These are phyloP conservation scores for Sclerotinia sclerotiorum DNA, from an alignment of 2,329 filamentous ascomycete species.

Conservation along the genomic window DNA sequence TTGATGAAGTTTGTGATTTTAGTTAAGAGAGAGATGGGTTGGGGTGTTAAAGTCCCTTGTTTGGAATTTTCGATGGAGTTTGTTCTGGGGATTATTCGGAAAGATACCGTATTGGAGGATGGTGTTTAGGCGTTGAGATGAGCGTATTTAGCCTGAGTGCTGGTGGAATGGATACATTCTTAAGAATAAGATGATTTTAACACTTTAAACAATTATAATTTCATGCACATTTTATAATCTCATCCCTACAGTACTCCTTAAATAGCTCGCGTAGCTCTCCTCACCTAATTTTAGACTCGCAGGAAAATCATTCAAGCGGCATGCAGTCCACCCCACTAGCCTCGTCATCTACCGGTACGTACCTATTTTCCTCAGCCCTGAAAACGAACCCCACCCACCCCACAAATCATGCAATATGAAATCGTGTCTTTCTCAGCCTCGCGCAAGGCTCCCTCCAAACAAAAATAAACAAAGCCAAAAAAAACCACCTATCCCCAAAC, in stretches of 20 bases:
- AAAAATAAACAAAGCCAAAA: background rate
- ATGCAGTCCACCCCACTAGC: slow-evolving; percentile 16
- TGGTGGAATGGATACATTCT: background rate
- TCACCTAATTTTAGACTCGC: background rate
- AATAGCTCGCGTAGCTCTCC: background rate
- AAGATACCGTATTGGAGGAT: background rate
- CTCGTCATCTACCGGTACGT: background rate
- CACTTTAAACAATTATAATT: background rate
- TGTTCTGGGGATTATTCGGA: background rate
- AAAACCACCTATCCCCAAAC: slow-evolving; percentile 11
- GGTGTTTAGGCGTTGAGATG: background rate
- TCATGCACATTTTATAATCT: background rate
- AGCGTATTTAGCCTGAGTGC: background rate
- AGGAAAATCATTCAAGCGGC: slow-evolving; percentile 5
- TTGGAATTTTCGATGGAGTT: slow-evolving; percentile 1
- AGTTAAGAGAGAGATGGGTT: background rate
- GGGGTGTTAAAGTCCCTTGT: background rate
- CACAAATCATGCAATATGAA: slow-evolving; percentile 19
- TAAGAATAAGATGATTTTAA: background rate
- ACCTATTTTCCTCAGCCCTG: background rate
- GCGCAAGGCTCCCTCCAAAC: slow-evolving; percentile 8
- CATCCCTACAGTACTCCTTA: background rate
- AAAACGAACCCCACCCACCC: background rate
- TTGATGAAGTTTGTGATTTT: background rate
- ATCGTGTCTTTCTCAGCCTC: slow-evolving; percentile 24